A percentile compares a stretch with the other conserved stretches of the same genome.
phyloP scores from a whole-genome alignment of 1,284 basidiomycete genomes.

The Ceratobasidium sp. region DNA sequence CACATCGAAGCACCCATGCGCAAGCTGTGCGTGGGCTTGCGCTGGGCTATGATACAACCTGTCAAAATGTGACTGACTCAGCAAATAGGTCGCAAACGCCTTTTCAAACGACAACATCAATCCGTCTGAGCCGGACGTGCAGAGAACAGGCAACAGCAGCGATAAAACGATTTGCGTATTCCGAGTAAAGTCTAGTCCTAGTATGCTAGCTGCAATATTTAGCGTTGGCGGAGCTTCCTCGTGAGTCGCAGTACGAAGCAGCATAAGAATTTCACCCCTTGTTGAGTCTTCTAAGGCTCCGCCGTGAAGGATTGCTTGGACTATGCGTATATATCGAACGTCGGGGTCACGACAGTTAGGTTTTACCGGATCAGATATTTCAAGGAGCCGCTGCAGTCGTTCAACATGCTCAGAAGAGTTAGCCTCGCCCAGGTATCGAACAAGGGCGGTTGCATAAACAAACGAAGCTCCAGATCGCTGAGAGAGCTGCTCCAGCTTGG shows the following conservation, averaged over 20 bases:
- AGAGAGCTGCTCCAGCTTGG: not conserved
- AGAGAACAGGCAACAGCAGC: not conserved
- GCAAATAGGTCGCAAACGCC: not conserved
- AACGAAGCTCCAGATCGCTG: not conserved
- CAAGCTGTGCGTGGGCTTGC: not conserved
- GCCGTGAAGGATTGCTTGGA: not conserved
- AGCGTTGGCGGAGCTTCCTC: not conserved
- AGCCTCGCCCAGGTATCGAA: not conserved
- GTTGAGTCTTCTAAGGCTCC: not conserved
- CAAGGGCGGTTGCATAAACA: not conserved
- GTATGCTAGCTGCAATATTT: not conserved
- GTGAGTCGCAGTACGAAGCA: not conserved
- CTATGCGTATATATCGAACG: not conserved
- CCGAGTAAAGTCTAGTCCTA: no score
- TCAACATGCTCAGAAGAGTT: not conserved
- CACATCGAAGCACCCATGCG: not conserved
- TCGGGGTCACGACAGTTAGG: not conserved
- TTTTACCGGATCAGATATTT: not conserved
- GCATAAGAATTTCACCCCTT: not conserved
- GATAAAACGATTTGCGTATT: not conserved
- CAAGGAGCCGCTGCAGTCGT: not conserved
- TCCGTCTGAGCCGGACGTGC: not conserved
- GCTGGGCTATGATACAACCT: no score
- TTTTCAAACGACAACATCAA: not conserved
- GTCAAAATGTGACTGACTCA: not conserved